Evolutionary conservation across 2,329 filamentous ascomycete genomes (phyloP).

Genomic region (Aspergillus quadrilineatus): DNA sequence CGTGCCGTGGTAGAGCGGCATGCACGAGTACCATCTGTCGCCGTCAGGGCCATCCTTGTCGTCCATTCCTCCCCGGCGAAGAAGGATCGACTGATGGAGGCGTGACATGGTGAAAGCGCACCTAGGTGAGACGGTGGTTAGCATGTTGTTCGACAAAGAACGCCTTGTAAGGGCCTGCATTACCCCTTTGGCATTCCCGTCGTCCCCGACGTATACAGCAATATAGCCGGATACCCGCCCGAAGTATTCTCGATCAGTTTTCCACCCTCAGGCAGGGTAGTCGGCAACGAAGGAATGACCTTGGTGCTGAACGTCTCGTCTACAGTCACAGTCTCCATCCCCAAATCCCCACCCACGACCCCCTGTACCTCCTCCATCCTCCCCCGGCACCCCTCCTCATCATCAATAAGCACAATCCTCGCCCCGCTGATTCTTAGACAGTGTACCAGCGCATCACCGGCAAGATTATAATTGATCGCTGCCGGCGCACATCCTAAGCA

Average conservation of each 20-base stretch:
- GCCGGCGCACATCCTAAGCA: constrained; percentile 68
- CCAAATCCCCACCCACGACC: constrained; percentile 52
- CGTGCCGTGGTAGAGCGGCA: constrained; percentile 76
- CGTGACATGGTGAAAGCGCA: constrained; percentile 59
- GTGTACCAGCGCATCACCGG: constrained; percentile 63
- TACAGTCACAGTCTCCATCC: constrained; percentile 58
- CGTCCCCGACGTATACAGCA: constrained; percentile 76
- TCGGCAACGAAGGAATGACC: constrained; percentile 45
- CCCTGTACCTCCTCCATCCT: constrained; percentile 56
- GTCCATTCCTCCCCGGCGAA: constrained; percentile 33
- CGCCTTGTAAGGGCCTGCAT: background rate
- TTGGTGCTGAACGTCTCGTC: constrained; percentile 48
- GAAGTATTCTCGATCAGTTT: constrained; percentile 53
- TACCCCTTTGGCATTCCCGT: constrained; percentile 71
- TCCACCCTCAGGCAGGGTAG: constrained; percentile 52
- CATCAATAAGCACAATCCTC: constrained; percentile 60
- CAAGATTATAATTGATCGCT: constrained; percentile 69
- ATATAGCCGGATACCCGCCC: constrained; percentile 56
- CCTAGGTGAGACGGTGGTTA: background rate
- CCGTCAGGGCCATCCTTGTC: constrained; percentile 31
- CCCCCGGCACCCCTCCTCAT: constrained; percentile 52
- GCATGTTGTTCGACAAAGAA: too few species aligned
- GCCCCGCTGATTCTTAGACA: constrained; percentile 61
- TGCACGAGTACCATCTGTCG: constrained; percentile 72
- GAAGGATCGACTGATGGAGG: constrained; percentile 39